phyloP scores from a whole-genome alignment of 257 asterid genomes.

The Mitragyna speciosa region DNA sequence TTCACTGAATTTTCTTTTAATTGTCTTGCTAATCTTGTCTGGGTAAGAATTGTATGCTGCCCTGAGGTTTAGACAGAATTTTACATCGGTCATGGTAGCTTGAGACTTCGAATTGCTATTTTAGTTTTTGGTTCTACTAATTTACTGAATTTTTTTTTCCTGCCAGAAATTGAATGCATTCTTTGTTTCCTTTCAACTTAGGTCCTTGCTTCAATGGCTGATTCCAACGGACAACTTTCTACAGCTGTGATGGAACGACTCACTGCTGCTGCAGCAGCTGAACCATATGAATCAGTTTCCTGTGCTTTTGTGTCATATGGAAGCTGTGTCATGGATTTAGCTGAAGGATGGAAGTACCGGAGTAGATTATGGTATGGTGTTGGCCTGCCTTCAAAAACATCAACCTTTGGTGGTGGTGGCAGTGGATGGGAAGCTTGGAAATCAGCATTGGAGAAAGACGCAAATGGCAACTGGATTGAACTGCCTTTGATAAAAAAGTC shows the following conservation, averaged over 20 bases:
- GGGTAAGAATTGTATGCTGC: neutral
- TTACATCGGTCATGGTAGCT: neutral
- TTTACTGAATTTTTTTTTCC: conserved; percentile 4
- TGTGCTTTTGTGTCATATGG: conserved; percentile 96
- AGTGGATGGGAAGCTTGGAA: conserved; percentile 98
- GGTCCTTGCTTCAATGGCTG: conserved; percentile 96
- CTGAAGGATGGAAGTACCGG: conserved; percentile 97
- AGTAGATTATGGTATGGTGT: conserved; percentile 94
- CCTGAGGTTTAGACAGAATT: neutral
- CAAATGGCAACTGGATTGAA: conserved; percentile 87
- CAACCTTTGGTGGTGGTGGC: conserved; percentile 86
- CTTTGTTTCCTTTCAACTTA: conserved; percentile 31
- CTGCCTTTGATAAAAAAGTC: conserved; percentile 87
- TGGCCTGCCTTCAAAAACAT: conserved; percentile 59
- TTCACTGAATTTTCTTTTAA: conserved; percentile 2
- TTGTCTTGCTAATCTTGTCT: conserved; percentile 7
- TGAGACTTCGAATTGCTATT: neutral
- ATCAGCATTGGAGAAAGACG: conserved; percentile 80
- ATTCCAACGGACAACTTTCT: conserved; percentile 82
- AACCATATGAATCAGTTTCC: conserved; percentile 91
- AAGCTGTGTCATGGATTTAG: conserved; percentile 75
- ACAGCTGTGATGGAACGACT: conserved; percentile 83
- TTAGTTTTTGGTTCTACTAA: neutral
- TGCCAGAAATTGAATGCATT: conserved; percentile 19
- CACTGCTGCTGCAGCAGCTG: conserved; percentile 94